Percentiles rank a stretch among this genome's conserved stretches.
Conservation (phyloP, 140 eudicot species). For the Anethum foeniculum region DNA sequence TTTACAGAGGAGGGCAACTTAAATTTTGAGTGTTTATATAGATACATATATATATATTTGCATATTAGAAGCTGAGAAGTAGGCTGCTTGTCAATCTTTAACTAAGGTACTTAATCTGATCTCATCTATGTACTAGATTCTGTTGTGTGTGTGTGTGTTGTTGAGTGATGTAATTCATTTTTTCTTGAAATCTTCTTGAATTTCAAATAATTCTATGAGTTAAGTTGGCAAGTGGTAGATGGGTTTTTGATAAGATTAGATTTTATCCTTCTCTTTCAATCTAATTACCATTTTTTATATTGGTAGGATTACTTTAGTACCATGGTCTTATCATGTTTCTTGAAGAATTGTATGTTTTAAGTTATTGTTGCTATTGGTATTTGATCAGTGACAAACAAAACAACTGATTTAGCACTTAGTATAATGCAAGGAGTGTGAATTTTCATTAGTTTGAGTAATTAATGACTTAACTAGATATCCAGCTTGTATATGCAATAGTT, state of each 20-base stretch:
- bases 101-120: not conserved
- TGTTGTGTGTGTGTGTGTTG: not conserved
- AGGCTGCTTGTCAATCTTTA: not conserved
- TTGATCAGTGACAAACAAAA: not conserved
- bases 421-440: constrained; percentile 1
- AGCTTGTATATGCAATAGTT: constrained; percentile 3
- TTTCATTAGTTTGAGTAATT: constrained; percentile 15
- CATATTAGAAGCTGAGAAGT: not conserved
- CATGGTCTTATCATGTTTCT: constrained; percentile 10
- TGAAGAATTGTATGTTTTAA: not conserved
- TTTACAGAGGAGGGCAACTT: not conserved
- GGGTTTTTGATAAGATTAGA: constrained; percentile 2
- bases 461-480: not conserved
- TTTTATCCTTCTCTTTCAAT: not conserved
- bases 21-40: not conserved
- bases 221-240: constrained; percentile 1
- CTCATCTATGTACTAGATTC: not conserved
- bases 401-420: not conserved
- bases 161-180: constrained; percentile 11
- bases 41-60: not conserved
- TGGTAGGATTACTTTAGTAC: constrained; percentile 11
- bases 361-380: not conserved
- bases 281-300: not conserved
- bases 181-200: constrained; percentile 1
- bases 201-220: not conserved